Evolutionary conservation across 2,329 filamentous ascomycete genomes (phyloP), one percentile per base, ranked within the genome.

Genomic region (Nigrospora sphaerica): DNA sequence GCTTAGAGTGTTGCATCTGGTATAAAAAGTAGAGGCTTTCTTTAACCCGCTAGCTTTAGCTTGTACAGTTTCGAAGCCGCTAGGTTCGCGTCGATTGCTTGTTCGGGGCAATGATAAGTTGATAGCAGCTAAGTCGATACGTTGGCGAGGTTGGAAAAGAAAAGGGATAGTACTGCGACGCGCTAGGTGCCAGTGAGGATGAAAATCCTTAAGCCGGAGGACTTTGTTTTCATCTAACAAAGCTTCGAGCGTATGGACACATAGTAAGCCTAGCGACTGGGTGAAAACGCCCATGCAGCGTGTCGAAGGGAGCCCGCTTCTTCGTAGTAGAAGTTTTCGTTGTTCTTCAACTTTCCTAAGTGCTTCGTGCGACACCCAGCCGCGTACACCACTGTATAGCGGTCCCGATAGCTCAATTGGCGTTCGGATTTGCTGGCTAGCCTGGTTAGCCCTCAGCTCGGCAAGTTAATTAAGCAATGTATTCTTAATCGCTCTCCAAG

Each of bases 281-380:
- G 46, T 47, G 31, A 56, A 57, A 6, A 39, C 38, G 12, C 45
- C 45, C 12, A 32, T 56, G 49, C 39, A 57, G 17, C 36, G 6
- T 32, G 33, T 6, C 16, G 32, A 42, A n/a, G 13, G 18, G 32
- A n/a, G 19, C 4, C 48, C 42, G 17, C 46, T 13, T 6, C 43
- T 38, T 32, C 33, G 46, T 42, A 39, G 32, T 16, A 54, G 37
- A 9, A 45, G 36, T 18, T 50, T 45, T 23, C 40, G 46, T 38
- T 57, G 48, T 23, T 49, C 46, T 35, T 53, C 39, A 13, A 53
- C 47, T 17, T 55, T 52, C 12, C 49, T 39, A 2, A 56, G 32
- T 48, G 56, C 42, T 47, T 54, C 52, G 13, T 52, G 42, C 9
- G 48, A 54, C 17, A 54, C 46, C 48, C 45, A 52, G 32, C 52